Evolutionary conservation across 2,329 filamentous ascomycete species (phyloP).

Genomic region (Trichoderma citrinoviride): DNA sequence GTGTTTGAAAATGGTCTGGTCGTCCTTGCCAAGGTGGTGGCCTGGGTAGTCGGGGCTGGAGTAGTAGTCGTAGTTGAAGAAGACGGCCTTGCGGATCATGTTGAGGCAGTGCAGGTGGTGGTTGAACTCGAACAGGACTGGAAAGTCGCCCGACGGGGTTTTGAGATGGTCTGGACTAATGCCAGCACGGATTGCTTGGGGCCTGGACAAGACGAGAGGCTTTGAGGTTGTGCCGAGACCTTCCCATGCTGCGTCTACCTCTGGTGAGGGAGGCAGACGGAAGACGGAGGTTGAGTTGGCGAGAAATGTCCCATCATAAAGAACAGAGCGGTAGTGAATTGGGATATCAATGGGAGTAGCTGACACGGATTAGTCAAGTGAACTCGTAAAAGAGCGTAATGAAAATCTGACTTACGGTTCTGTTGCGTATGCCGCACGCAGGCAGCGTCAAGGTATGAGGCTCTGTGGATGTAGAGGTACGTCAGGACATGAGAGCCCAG

Average conservation of each 20-base stretch:
- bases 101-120: constrained; percentile 19
- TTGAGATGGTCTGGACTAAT: constrained; percentile 8
- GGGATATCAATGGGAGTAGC: constrained; percentile 14
- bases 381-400: neutral
- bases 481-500: neutral
- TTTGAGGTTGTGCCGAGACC: constrained; percentile 11
- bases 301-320: constrained; percentile 8
- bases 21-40: constrained; percentile 2
- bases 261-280: constrained; percentile 2
- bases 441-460: constrained; percentile 5
- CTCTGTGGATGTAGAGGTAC: constrained; percentile 3
- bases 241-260: constrained; percentile 17
- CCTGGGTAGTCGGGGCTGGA: neutral
- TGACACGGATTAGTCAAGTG: neutral
- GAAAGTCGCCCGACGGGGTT: constrained; percentile 2
- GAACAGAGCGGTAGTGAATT: constrained; percentile 10
- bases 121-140: constrained; percentile 13
- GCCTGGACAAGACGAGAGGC: neutral
- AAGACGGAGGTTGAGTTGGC: constrained; percentile 7
- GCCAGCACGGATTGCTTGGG: neutral
- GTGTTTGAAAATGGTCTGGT: constrained; percentile 3
- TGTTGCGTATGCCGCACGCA: constrained; percentile 14
- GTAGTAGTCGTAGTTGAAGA: constrained; percentile 13
- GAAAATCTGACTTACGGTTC: neutral
- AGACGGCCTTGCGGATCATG: constrained; percentile 11